Conservation (phyloP, 2,329 filamentous ascomycete species). For the Fusarium sp. region DNA sequence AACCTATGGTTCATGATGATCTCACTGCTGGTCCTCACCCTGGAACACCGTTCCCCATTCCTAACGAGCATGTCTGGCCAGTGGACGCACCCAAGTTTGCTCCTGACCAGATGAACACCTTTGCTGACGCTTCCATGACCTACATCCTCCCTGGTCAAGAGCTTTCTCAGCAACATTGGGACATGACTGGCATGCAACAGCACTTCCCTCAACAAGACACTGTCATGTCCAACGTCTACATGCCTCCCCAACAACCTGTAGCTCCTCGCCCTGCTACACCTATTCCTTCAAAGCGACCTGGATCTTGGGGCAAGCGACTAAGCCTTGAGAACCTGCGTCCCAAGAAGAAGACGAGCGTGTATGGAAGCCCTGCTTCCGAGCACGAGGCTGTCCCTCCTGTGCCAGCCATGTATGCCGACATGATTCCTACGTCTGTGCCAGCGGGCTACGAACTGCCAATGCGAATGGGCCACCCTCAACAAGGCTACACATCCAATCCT, state of each 20-base stretch:
- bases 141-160: slow-evolving; percentile 46
- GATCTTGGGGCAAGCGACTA: slow-evolving; percentile 51
- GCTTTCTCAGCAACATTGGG: slow-evolving; percentile 42
- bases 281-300: slow-evolving; percentile 51
- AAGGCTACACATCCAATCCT: slow-evolving; percentile 39
- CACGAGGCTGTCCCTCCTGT: slow-evolving; percentile 42
- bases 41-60: slow-evolving; percentile 53
- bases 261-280: slow-evolving; percentile 50
- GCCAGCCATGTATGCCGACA: slow-evolving; percentile 43
- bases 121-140: slow-evolving; percentile 44
- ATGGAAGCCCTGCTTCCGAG: slow-evolving; percentile 43
- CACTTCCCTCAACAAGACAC: slow-evolving; percentile 42
- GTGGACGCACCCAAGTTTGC: slow-evolving; percentile 53
- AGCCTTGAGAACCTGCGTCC: slow-evolving; percentile 52
- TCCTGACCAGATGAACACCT: slow-evolving; percentile 49
- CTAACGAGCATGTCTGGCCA: slow-evolving; percentile 50
- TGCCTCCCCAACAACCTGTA: slow-evolving; percentile 36
- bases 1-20: slow-evolving; percentile 49
- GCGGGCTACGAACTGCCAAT: slow-evolving; percentile 43
- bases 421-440: slow-evolving; percentile 43
- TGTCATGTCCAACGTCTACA: slow-evolving; percentile 42
- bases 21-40: slow-evolving; percentile 50
- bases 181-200: slow-evolving; percentile 42
- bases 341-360: slow-evolving; percentile 48
- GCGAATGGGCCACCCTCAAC: slow-evolving; percentile 40